Evolutionary conservation across 805 yeast species (phyloP).

Genomic region (Pichia membranifaciens): DNA sequence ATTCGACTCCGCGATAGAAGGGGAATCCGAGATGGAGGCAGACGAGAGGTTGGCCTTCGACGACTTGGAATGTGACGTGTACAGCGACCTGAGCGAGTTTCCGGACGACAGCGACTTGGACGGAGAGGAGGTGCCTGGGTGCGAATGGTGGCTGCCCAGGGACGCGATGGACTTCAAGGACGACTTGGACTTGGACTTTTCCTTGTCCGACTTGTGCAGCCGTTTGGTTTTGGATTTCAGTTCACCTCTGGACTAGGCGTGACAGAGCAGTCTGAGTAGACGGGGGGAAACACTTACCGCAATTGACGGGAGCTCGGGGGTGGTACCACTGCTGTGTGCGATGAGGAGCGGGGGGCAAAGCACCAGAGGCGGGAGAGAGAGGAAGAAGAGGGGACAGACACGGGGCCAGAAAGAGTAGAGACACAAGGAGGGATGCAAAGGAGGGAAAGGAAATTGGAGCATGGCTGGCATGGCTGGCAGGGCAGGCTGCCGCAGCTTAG

Average conservation of each 20-base stretch:
- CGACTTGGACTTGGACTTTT: not conserved
- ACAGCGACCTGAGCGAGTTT: not conserved
- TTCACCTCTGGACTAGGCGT: not conserved
- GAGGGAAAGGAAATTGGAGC: too few relatives aligned
- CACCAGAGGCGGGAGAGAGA: not conserved
- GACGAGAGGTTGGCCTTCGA: not conserved
- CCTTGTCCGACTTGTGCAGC: not conserved
- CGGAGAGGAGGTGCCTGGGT: not conserved
- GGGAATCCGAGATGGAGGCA: not conserved
- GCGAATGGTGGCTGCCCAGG: too few relatives aligned
- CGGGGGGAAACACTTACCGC: not conserved
- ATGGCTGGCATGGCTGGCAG: too few relatives aligned
- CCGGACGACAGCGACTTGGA: not conserved
- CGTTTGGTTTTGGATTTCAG: constrained; percentile 4
- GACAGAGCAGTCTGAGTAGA: too few relatives aligned
- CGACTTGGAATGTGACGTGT: not conserved
- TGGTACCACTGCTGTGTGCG: too few relatives aligned
- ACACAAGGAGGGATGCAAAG: too few relatives aligned
- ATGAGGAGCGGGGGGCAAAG: not conserved
- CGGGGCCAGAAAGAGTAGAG: not conserved
- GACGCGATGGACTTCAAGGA: not conserved
- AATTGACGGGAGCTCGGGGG: too few relatives aligned
- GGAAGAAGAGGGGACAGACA: not conserved
- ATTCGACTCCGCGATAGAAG: too few relatives aligned
- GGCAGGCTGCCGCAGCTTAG: too few relatives aligned